phyloP scores from a whole-genome alignment of 2,329 filamentous ascomycete species.

The Claviceps paspali region DNA sequence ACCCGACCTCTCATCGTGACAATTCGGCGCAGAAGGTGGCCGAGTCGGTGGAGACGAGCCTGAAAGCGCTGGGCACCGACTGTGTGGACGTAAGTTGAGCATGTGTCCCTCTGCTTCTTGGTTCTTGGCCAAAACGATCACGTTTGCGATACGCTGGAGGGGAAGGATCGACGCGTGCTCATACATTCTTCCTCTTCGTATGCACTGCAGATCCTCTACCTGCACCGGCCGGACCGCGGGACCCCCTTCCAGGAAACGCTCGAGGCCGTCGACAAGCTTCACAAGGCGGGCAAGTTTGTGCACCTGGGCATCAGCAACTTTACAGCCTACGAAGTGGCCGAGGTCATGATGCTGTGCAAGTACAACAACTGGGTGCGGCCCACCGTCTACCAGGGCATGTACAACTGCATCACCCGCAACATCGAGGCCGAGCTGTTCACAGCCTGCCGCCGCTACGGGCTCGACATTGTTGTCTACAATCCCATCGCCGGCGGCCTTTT shows the following conservation, averaged over 20 bases:
- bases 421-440: conserved; percentile 64
- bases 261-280: conserved; percentile 60
- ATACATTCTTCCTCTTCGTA: not conserved
- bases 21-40: conserved; percentile 43
- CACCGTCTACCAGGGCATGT: conserved; percentile 79
- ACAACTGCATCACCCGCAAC: conserved; percentile 62
- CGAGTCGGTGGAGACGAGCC: conserved; percentile 48
- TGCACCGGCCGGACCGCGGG: conserved; percentile 35
- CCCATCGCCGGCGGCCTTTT: conserved; percentile 69
- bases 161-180: too few species aligned
- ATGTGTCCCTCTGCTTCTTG: not conserved
- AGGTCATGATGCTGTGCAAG: conserved; percentile 66
- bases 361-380: conserved; percentile 70
- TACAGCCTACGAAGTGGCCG: conserved; percentile 75
- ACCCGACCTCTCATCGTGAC: conserved; percentile 29
- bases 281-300: conserved; percentile 76
- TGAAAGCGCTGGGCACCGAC: conserved; percentile 59
- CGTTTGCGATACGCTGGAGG: too few species aligned
- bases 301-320: conserved; percentile 71
- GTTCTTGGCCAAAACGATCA: too few species aligned
- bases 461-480: conserved; percentile 72
- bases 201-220: conserved; percentile 19
- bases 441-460: conserved; percentile 57
- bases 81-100: conserved; percentile 44
- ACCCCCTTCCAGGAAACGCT: conserved; percentile 70